phyloP scores from a whole-genome alignment of 192 early-diverging fungal species.

The Coemansia sp. region DNA sequence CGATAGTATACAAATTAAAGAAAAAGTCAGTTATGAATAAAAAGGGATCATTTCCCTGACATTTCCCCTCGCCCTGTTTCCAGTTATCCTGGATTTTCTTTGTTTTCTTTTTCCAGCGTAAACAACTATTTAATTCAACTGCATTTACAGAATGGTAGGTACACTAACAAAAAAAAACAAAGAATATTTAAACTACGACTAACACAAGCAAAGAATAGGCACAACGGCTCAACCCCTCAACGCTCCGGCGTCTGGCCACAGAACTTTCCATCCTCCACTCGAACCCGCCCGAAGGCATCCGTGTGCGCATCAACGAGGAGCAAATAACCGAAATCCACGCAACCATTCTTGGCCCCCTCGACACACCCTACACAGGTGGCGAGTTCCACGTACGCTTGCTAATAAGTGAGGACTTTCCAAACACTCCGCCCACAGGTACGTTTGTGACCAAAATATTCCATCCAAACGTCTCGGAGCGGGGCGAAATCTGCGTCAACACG shows the following conservation, averaged over 20 bases:
- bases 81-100: not conserved
- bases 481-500: slow-evolving; percentile 95
- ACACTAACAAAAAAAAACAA: not conserved
- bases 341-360: slow-evolving; percentile 79
- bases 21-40: not conserved
- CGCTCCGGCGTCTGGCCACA: slow-evolving; percentile 56
- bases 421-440: slow-evolving; percentile 80
- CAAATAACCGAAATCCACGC: slow-evolving; percentile 80
- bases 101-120: not conserved
- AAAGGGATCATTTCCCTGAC: not conserved
- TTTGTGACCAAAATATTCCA: slow-evolving; percentile 97
- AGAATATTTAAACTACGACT: not conserved
- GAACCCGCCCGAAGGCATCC: slow-evolving; percentile 82
- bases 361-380: slow-evolving; percentile 84
- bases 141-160: not conserved
- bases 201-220: slow-evolving; percentile 15
- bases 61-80: not conserved
- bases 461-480: slow-evolving; percentile 84
- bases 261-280: slow-evolving; percentile 60
- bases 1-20: not conserved
- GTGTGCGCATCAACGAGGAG: slow-evolving; percentile 67
- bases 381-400: slow-evolving; percentile 70
- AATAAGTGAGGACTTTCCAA: slow-evolving; percentile 73
- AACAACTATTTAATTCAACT: not conserved
- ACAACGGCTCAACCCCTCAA: slow-evolving; percentile 26